Base-by-base conservation (phyloP, 2,329 filamentous ascomycete genomes). In the Fusarium sp. region DNA sequence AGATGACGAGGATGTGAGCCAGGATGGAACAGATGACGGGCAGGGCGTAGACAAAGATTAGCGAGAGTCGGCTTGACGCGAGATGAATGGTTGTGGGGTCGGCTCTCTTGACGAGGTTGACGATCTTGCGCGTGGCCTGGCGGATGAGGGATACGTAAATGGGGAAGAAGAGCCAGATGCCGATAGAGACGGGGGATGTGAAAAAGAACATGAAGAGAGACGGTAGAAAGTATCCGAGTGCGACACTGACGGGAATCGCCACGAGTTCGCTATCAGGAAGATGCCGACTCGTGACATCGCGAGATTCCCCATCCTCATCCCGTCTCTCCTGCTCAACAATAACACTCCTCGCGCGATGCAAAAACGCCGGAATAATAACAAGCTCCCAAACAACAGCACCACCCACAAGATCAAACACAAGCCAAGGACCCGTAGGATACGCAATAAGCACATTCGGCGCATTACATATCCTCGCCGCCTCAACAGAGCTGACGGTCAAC, bases 311-410 rank as follows among this genome's bases (percentile, higher is more conserved):
- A 20, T 75, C 59, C 5, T 66, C 69, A 8, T 70, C 73, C 4
- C 48, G 65, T 14, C 29, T 67, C 66, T 62, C 64, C 76, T 68
- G 67, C 18, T 63, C 65, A 5, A 74, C 65, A 14, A 83, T 77
- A 33, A 87, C 81, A 50, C 79, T 77, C 68, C 82, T 82, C 43
- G 85, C 80, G 63, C 85, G 82, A 54, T 84, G 82, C 67, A 89
- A 72, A 77, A 88, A 88, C 5, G 85, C 85, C 9, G 87, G 87
- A 22, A 88, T 81, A 37, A 89, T 85, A 68, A 87, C 82, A 43
- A 89, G 80, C 79, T 89, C 82, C 87, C 87, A 89, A 1, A 88
- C 84, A 27, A 88, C 79, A 27, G 86, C 86, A 56, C 87, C 87
- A 29, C 86, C 87, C 6, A 85, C 59, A 18, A 89, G 79, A 72